Base-by-base conservation (phyloP, 2,329 filamentous ascomycete species). In the Davidsoniella neocaledoniae region DNA sequence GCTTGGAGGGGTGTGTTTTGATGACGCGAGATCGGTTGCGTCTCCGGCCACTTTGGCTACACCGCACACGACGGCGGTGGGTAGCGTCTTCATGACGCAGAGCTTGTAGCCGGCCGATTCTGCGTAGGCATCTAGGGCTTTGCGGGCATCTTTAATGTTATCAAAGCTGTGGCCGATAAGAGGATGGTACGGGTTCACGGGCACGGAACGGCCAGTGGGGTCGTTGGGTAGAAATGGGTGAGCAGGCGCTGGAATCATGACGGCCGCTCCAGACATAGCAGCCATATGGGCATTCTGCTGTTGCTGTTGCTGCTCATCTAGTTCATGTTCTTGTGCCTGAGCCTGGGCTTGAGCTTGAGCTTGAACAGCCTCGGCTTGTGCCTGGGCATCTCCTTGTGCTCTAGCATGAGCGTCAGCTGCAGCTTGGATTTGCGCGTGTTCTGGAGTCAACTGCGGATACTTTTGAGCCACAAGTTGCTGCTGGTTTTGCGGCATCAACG, bases 1-100 rank as follows among this genome's bases (percentile, higher is more conserved):
- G 51, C 43, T 49, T 53, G 8, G 51, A 49, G 8, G 47, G 51
- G 8, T 48, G 51, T 2, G 51, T 53, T 7, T 9, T 26, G 6
- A 19, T 44, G 19, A 41, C 43, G 21, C 37, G 43, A 6, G 43
- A 26, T 5, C 51, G 42, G 14, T 47, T 50, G 26, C 46, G 45
- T 5, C 51, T 43, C 21, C 51, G 51, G 16, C 51, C 51, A n/a
- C 43, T 49, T 23, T 53, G 51, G 33, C 51, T 53, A 26, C 51
- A 53, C 5, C 51, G 51, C 51, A 53, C 4, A 53, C 51, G 8
- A 53, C 51, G 23, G 51, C 51, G 6, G 51, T 48, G 8, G 51
- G 51, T 9, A 53, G 51, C 14, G 51, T 53, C 29, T 53, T 53
- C 51, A 53, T 53, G 29, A 53, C 51, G 10, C 51, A 53, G 14